phyloP scores from a whole-genome alignment of 2,329 filamentous ascomycete genomes.

The Dactylella cylindrospora region DNA sequence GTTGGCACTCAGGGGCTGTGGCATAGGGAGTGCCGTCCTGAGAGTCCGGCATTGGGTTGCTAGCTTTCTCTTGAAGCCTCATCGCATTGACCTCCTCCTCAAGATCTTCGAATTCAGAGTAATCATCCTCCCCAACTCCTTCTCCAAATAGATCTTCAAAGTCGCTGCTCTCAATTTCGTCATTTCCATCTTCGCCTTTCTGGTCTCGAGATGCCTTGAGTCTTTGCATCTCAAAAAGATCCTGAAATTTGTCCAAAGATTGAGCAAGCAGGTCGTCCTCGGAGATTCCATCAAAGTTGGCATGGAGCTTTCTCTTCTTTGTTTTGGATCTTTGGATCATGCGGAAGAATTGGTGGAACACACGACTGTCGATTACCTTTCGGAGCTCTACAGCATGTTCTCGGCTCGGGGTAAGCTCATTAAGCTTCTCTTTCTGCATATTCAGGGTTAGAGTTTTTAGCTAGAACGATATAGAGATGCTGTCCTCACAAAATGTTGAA shows the following conservation, averaged over 20 bases:
- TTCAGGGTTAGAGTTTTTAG: no score
- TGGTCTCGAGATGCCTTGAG: constrained; percentile 3
- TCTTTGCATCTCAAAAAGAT: constrained; percentile 30
- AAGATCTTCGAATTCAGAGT: constrained; percentile 42
- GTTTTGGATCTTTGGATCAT: constrained; percentile 17
- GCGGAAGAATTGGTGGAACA: constrained; percentile 30
- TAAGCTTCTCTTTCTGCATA: constrained; percentile 22
- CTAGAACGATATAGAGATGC: no score
- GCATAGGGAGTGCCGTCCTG: no score
- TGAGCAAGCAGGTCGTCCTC: constrained; percentile 26
- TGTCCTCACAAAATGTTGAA: constrained; percentile 28
- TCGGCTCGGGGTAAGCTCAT: background rate
- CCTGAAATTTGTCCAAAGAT: constrained; percentile 35
- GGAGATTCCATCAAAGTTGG: constrained; percentile 5
- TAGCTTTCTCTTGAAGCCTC: background rate
- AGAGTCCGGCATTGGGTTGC: constrained; percentile 20
- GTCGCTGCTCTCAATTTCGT: constrained; percentile 16
- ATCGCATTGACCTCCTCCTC: constrained; percentile 11
- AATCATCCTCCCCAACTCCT: constrained; percentile 10
- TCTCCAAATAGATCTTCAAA: constrained; percentile 38
- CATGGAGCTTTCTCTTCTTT: constrained; percentile 11
- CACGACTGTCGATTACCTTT: constrained; percentile 12
- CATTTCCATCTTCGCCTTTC: background rate
- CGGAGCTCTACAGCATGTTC: constrained; percentile 30
- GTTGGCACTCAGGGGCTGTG: background rate